phyloP scores from a whole-genome alignment of 1,139 yeast genomes.

The Debaryomycetaceae sp. region DNA sequence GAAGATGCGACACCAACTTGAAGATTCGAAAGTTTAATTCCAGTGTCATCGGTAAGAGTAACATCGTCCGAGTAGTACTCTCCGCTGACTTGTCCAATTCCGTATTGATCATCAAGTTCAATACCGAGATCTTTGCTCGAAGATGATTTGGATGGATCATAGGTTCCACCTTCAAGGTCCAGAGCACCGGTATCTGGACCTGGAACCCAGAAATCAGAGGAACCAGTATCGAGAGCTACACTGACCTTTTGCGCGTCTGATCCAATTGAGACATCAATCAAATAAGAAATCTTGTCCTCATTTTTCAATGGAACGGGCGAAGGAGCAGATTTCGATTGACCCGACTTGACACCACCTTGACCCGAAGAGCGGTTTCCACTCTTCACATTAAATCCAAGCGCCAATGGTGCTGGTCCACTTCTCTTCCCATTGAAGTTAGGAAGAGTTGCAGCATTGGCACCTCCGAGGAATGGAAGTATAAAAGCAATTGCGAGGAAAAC shows the following conservation, averaged over 20 bases:
- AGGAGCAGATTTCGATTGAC: neutral
- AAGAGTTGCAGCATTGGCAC: neutral
- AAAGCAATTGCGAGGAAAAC: neutral
- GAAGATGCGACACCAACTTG: conserved; percentile 36
- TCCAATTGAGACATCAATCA: conserved; percentile 11
- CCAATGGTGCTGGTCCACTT: neutral
- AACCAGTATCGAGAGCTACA: conserved; percentile 27
- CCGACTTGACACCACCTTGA: too few species aligned
- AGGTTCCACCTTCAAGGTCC: conserved; percentile 34
- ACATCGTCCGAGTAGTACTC: conserved; percentile 1
- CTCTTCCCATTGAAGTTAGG: neutral
- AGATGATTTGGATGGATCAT: conserved; percentile 43
- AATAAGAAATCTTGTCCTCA: conserved; percentile 1
- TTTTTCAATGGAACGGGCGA: neutral
- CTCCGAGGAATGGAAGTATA: neutral
- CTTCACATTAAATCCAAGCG: neutral
- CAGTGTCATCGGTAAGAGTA: neutral
- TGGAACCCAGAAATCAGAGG: conserved; percentile 28
- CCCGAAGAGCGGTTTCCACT: too few species aligned
- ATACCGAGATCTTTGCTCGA: conserved; percentile 47
- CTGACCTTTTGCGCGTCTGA: conserved; percentile 15
- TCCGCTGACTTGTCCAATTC: conserved; percentile 28
- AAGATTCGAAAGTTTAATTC: neutral
- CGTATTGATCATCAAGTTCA: conserved; percentile 39
- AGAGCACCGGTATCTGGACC: neutral